Conservation (phyloP, 805 yeast genomes). For the Nadsonia fulvescens region DNA sequence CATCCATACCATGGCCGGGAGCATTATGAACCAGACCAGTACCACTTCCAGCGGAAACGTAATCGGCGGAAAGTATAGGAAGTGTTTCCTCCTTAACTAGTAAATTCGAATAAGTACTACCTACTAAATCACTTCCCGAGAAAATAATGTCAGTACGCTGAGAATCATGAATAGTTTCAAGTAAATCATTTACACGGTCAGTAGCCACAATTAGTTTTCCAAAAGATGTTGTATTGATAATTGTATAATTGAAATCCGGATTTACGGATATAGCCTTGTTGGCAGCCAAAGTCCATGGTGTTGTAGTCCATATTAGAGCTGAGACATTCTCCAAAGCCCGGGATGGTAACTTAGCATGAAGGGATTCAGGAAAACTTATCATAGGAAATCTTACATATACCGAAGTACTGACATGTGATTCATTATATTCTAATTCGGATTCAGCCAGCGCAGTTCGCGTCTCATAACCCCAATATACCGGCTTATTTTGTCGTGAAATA, state of each 20-base stretch:
- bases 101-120: constrained; percentile 37
- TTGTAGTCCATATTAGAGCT: constrained; percentile 76
- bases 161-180: constrained; percentile 8
- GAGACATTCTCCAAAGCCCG: constrained; percentile 4
- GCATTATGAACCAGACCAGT: constrained; percentile 95
- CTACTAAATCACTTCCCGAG: constrained; percentile 26
- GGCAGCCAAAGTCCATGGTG: constrained; percentile 93
- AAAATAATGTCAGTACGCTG: constrained; percentile 15
- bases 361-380: background rate
- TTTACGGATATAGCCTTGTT: constrained; percentile 71
- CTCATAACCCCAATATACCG: constrained; percentile 96
- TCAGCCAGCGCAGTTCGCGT: constrained; percentile 91
- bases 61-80: constrained; percentile 63
- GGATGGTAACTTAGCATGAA: constrained; percentile 1
- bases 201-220: constrained; percentile 41
- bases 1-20: constrained; percentile 96
- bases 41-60: constrained; percentile 69
- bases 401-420: constrained; percentile 50
- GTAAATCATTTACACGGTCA: constrained; percentile 26
- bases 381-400: constrained; percentile 11
- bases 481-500: constrained; percentile 72
- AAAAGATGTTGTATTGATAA: constrained; percentile 21
- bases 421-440: constrained; percentile 82
- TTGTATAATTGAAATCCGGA: constrained; percentile 36
- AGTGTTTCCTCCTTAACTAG: constrained; percentile 21